Percentiles rank a stretch among this genome's conserved stretches.
Conservation (phyloP, 148 eudicot genomes). For the Linanthus parryae region DNA sequence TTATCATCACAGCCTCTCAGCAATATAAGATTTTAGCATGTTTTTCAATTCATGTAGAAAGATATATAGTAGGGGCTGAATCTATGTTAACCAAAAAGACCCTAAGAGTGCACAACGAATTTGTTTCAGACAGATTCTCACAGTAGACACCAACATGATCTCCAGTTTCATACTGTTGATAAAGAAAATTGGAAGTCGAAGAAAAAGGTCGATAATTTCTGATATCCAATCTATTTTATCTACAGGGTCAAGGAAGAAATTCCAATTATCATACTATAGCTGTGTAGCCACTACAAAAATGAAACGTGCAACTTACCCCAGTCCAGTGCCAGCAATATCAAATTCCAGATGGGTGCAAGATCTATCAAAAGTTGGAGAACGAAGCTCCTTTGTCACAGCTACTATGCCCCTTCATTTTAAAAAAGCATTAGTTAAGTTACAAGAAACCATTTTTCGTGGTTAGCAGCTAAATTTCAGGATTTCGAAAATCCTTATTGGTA, state of each 20-base stretch:
- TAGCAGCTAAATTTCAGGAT: background rate
- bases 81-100: too few species aligned
- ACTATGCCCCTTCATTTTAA: constrained; percentile 53
- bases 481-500: constrained; percentile 10
- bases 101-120: too few species aligned
- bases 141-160: constrained; percentile 98
- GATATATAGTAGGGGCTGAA: too few species aligned
- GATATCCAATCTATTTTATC: background rate
- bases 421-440: constrained; percentile 7
- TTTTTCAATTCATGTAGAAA: too few species aligned
- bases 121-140: constrained; percentile 69
- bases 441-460: constrained; percentile 5
- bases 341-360: constrained; percentile 96
- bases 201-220: too few species aligned
- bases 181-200: constrained; percentile 1
- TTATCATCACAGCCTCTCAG: too few species aligned
- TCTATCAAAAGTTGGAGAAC: constrained; percentile 80
- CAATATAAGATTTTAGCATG: too few species aligned
- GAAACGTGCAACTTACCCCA: constrained; percentile 48
- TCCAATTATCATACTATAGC: background rate
- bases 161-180: constrained; percentile 81
- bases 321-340: constrained; percentile 74
- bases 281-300: background rate
- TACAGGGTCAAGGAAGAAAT: too few species aligned
- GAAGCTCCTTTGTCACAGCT: constrained; percentile 87